Evolutionary conservation across 2,329 filamentous ascomycete genomes (phyloP).

Genomic region (Neofusicoccum sp.): DNA sequence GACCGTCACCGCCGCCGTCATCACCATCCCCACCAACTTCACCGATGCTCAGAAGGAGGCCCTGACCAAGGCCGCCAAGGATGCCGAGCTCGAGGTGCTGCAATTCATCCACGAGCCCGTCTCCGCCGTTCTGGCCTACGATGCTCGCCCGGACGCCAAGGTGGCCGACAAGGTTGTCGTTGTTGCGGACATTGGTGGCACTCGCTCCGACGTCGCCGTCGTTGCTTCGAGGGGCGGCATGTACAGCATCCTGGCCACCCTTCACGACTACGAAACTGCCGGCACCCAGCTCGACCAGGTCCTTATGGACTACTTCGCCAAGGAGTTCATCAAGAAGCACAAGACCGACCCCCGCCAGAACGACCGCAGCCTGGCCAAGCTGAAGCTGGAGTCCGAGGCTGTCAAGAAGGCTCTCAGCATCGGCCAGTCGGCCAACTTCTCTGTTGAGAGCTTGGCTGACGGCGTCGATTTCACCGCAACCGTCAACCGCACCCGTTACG

Average conservation of each 20-base stretch:
- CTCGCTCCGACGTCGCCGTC: slow-evolving; percentile 87
- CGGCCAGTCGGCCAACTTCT: slow-evolving; percentile 86
- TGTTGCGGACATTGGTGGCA: slow-evolving; percentile 91
- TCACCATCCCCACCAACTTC: slow-evolving; percentile 94
- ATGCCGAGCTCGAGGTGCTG: slow-evolving; percentile 82
- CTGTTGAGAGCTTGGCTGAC: slow-evolving; percentile 85
- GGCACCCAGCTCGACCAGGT: slow-evolving; percentile 86
- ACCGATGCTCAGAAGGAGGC: slow-evolving; percentile 82
- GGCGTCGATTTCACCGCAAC: slow-evolving; percentile 90
- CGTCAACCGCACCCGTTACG: slow-evolving; percentile 91
- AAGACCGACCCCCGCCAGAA: slow-evolving; percentile 80
- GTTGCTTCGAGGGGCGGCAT: slow-evolving; percentile 91
- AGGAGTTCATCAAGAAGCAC: slow-evolving; percentile 99
- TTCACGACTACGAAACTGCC: slow-evolving; percentile 93
- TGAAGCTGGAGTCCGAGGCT: slow-evolving; percentile 87
- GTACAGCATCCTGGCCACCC: slow-evolving; percentile 91
- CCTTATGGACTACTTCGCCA: slow-evolving; percentile 93
- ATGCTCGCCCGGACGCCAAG: slow-evolving; percentile 76
- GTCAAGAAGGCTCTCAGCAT: slow-evolving; percentile 91
- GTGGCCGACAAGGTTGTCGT: slow-evolving; percentile 85
- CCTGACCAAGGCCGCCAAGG: slow-evolving; percentile 74
- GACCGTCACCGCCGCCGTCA: slow-evolving; percentile 89
- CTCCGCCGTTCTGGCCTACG: slow-evolving; percentile 86
- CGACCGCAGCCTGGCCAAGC: slow-evolving; percentile 81
- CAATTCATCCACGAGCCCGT: slow-evolving; percentile 93